phyloP scores from a whole-genome alignment of 805 yeast genomes.

The Wickerhamiella qilinensis region DNA sequence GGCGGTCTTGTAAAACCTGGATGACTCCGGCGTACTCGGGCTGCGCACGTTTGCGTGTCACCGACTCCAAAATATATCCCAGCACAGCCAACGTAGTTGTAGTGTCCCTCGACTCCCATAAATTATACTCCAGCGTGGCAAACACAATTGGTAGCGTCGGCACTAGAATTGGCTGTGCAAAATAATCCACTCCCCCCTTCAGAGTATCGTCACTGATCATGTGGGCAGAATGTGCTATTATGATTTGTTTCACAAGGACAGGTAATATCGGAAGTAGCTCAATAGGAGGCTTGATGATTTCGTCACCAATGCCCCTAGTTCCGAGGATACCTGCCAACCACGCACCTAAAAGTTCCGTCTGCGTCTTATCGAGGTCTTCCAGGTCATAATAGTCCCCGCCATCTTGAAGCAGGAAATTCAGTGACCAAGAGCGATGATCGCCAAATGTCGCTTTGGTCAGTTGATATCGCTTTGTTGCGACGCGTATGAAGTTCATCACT shows the following conservation, averaged over 20 bases:
- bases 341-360: slow-evolving; percentile 29
- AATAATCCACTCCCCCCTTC: slow-evolving; percentile 71
- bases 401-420: slow-evolving; percentile 5
- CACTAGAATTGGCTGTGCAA: slow-evolving; percentile 62
- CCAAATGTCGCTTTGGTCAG: slow-evolving; percentile 2
- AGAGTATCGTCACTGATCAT: slow-evolving; percentile 43
- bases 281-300: slow-evolving; percentile 48
- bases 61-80: not conserved
- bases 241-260: slow-evolving; percentile 23
- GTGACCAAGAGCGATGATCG: slow-evolving; percentile 6
- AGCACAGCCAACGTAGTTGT: slow-evolving; percentile 1
- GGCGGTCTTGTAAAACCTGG: not conserved
- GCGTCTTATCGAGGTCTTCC: slow-evolving; percentile 12
- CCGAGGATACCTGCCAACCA: slow-evolving; percentile 78
- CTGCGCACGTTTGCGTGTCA: no score
- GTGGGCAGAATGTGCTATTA: slow-evolving; percentile 35
- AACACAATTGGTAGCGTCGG: slow-evolving; percentile 38
- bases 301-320: slow-evolving; percentile 74
- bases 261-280: slow-evolving; percentile 61
- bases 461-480: slow-evolving; percentile 26
- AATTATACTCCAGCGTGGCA: slow-evolving; percentile 31
- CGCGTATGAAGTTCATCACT: slow-evolving; percentile 31
- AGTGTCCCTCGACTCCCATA: slow-evolving; percentile 18
- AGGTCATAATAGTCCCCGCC: slow-evolving; percentile 11
- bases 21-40: no score